Evolutionary conservation across 768 basidiomycete species (phyloP).

Genomic region (Xerocomus brunneocitrinus): DNA sequence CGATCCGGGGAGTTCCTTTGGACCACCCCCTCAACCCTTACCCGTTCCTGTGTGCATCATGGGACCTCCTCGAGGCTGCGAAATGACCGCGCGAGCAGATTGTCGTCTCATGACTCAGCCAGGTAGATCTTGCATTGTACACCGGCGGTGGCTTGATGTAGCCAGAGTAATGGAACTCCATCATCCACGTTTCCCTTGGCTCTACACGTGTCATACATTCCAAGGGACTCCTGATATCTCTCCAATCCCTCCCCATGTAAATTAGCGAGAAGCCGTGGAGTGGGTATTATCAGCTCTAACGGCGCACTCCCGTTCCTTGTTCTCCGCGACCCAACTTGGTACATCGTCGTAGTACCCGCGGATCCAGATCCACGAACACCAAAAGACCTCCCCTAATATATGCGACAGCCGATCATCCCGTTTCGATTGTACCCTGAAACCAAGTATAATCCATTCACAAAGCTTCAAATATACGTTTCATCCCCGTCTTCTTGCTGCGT

Average conservation of each 20-base stretch:
- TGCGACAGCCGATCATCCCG: neutral
- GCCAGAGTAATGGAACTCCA: too few species aligned
- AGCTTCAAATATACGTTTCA: too few species aligned
- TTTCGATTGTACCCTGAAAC: neutral
- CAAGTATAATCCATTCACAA: too few species aligned
- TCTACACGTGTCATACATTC: too few species aligned
- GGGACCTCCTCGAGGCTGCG: constrained; percentile 29
- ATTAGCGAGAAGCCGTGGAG: too few species aligned
- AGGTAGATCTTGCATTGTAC: neutral
- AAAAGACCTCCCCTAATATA: neutral
- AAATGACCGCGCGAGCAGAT: constrained; percentile 28
- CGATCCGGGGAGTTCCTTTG: constrained; percentile 18
- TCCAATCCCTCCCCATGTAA: too few species aligned
- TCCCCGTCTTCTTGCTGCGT: neutral
- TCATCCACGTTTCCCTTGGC: too few species aligned
- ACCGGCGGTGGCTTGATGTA: neutral
- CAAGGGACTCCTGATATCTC: too few species aligned
- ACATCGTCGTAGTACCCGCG: neutral
- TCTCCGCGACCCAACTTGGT: too few species aligned
- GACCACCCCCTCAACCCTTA: constrained; percentile 17
- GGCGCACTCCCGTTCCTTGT: too few species aligned
- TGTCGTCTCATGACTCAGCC: neutral
- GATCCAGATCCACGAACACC: constrained; percentile 1
- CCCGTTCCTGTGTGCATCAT: constrained; percentile 27
- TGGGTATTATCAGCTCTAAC: too few species aligned